Evolutionary conservation across 495 filamentous ascomycete genomes (phyloP), one percentile per base, ranked within the genome.

Genomic region (Penicillium odoratum): DNA sequence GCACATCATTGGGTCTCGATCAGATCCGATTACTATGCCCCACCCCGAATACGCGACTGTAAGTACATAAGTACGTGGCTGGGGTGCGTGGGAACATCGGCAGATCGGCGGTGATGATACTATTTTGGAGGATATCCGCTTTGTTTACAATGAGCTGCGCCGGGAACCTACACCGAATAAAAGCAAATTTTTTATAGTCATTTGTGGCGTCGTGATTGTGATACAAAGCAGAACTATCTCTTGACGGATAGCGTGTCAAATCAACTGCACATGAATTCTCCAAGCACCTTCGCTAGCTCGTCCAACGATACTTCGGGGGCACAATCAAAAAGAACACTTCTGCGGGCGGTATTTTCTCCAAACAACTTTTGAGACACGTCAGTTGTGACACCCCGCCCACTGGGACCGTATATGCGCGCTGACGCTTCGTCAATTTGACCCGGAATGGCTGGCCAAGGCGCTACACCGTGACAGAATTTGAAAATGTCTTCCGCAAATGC

Each of bases 401-500:
- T 70, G 10, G 72, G 66, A 0, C 70, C 71, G 49, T 71, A 73
- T 9, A 67, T 44, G 3, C 68, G 56, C 0, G 67, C 68, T 4
- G 60, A 71, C 5, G 59, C 66, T 4, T 34, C 43, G 7, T 56
- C 29, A 28, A 65, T 58, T 3, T 62, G 45, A 0, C 58, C 58
- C 18, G 53, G 42, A 5, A 53, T 55, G 43, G 64, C 64, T 26
- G 74, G 60, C 75, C 76, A 81, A 5, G 71, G 72, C 6, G 51
- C 57, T 26, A 67, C 47, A 4, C 77, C 78, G 57, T 76, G 68
- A 18, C 70, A 72, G 56, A 81, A 82, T 29, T 66, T 69, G 62
- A 78, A 68, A 28, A 80, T 70, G 58, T 76, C 72, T 50, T 73
- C 67, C 3, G 73, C 78, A 53, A 81, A 72, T 5, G 57, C 58